Percentiles rank a stretch among this genome's conserved stretches.
Evolutionary conservation across 1,284 basidiomycete genomes (phyloP).

Genomic region (Naganishia albida): DNA sequence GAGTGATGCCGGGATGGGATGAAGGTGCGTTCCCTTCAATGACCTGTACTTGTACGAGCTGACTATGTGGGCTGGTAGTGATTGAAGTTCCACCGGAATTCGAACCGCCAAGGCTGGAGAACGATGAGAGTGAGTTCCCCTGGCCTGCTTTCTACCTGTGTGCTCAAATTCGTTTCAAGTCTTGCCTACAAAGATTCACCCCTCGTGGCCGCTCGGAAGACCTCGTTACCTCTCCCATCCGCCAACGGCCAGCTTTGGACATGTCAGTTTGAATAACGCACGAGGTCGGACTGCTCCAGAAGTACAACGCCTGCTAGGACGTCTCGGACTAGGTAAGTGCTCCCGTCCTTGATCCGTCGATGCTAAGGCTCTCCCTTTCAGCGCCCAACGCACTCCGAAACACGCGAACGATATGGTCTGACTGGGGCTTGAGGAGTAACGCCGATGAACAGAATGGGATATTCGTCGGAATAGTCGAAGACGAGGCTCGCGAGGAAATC

Average conservation of each 20-base stretch:
- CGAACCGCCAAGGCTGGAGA: slow-evolving; percentile 28
- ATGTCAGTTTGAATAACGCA: slow-evolving; percentile 19
- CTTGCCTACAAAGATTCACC: slow-evolving; percentile 27
- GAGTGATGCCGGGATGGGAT: slow-evolving; percentile 29
- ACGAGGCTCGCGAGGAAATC: slow-evolving; percentile 19
- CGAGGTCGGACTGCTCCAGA: slow-evolving; percentile 24
- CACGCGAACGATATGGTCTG: slow-evolving; percentile 31
- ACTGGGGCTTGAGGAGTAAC: slow-evolving; percentile 20
- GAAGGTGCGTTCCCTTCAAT: slow-evolving; percentile 7
- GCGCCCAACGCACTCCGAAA: slow-evolving; percentile 7
- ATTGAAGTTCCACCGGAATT: slow-evolving; percentile 30
- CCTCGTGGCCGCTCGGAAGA: slow-evolving; percentile 26
- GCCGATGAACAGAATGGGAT: slow-evolving; percentile 12
- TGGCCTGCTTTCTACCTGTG: not conserved
- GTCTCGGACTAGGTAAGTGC: slow-evolving; percentile 26
- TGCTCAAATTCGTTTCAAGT: not conserved
- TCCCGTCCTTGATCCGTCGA: not conserved
- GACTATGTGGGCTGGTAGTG: not conserved
- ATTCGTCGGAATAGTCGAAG: slow-evolving; percentile 27
- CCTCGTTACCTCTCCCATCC: slow-evolving; percentile 26
- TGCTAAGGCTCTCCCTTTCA: not conserved
- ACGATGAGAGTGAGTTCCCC: slow-evolving; percentile 24
- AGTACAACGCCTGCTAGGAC: slow-evolving; percentile 19
- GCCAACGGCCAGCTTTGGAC: slow-evolving; percentile 17
- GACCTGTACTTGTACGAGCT: not conserved